Evolutionary conservation across 192 early-diverging fungal genomes (phyloP).

Genomic region (Rhizophagus sp.): DNA sequence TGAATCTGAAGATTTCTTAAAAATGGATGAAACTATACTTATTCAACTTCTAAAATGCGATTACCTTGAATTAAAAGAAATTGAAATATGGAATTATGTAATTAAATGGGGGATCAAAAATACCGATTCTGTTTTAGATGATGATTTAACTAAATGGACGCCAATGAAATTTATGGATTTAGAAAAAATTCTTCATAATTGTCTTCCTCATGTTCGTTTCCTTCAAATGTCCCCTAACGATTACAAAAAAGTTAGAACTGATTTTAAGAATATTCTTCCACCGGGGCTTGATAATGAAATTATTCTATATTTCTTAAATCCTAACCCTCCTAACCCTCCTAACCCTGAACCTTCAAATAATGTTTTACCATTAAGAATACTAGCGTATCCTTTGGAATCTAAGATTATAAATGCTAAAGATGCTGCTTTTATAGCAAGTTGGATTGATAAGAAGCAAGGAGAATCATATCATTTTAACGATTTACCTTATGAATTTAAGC

Average conservation of each 20-base stretch:
- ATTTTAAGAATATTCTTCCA: background rate
- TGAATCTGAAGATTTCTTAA: background rate
- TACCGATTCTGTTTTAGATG: background rate
- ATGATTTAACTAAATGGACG: background rate
- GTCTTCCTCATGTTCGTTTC: background rate
- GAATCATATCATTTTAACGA: background rate
- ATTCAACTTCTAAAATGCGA: background rate
- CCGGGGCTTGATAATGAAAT: background rate
- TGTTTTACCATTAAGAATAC: background rate
- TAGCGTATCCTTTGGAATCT: background rate
- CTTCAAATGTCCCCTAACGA: too few species aligned
- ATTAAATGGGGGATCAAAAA: slow-evolving; percentile 18
- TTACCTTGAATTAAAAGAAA: slow-evolving; percentile 3
- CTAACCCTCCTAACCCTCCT: background rate
- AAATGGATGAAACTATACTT: background rate
- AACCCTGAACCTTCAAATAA: background rate
- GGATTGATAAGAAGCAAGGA: background rate
- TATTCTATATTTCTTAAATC: background rate
- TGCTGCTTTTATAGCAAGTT: slow-evolving; percentile 1
- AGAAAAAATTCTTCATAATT: background rate
- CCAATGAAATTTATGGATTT: background rate
- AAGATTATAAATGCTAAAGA: background rate
- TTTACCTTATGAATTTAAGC: slow-evolving; percentile 1
- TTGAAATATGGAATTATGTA: slow-evolving; percentile 12
- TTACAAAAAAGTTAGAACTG: too few species aligned